phyloP scores from a whole-genome alignment of 176 grass and related monocot genomes.

The Ensete glaucum region DNA sequence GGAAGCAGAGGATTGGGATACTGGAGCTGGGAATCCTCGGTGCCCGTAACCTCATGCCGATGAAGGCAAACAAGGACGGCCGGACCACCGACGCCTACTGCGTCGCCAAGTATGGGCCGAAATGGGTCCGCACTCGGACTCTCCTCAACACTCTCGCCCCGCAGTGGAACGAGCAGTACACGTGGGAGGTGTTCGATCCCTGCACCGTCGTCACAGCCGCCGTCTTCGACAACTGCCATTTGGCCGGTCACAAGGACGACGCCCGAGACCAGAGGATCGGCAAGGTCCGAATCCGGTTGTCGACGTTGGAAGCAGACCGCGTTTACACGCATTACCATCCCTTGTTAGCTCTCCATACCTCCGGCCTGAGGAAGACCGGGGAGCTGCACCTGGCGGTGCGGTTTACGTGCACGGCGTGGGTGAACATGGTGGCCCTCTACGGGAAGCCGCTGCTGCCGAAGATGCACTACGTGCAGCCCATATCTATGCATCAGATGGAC shows the following conservation, averaged over 20 bases:
- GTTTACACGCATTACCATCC: conserved; percentile 9
- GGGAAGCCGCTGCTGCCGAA: conserved; percentile 12
- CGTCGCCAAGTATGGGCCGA: conserved; percentile 1
- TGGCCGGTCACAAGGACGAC: background rate
- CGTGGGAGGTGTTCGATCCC: conserved; percentile 13
- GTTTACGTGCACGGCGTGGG: conserved; percentile 17
- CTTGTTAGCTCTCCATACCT: background rate
- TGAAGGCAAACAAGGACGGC: conserved; percentile 1
- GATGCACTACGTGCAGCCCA: conserved; percentile 12
- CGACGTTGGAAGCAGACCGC: conserved; percentile 1
- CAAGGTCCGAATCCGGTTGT: conserved; percentile 16
- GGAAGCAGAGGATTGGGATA: conserved; percentile 49
- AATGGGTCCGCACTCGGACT: conserved; percentile 14
- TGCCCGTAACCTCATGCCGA: conserved; percentile 24
- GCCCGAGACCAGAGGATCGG: conserved; percentile 9
- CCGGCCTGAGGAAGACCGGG: conserved; percentile 10
- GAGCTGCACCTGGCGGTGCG: conserved; percentile 10
- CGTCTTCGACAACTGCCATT: conserved; percentile 19
- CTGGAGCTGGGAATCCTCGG: conserved; percentile 72
- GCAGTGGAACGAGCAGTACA: conserved; percentile 15
- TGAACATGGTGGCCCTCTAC: conserved; percentile 15
- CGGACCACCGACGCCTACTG: conserved; percentile 17
- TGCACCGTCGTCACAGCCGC: conserved; percentile 16
- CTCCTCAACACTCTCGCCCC: conserved; percentile 9
- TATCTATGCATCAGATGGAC: background rate